phyloP scores from a whole-genome alignment of 495 filamentous ascomycete genomes.

The Pyrenopolyporus hunteri region DNA sequence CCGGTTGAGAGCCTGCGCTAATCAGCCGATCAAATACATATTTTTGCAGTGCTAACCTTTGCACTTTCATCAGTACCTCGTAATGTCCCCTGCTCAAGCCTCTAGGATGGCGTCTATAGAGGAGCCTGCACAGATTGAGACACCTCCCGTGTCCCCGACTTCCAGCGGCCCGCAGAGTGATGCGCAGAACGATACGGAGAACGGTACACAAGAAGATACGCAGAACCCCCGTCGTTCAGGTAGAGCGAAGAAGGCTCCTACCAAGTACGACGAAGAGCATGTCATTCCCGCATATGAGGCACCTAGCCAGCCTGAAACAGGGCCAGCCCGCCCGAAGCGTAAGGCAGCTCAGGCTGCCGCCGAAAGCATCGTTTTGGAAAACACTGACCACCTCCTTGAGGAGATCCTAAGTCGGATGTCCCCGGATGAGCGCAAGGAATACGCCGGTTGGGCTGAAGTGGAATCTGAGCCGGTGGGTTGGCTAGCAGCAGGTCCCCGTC shows the following conservation, averaged over 20 bases:
- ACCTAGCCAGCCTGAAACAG: background rate
- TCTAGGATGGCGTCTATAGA: no score
- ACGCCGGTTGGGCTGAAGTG: constrained; percentile 80
- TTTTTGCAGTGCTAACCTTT: background rate
- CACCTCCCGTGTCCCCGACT: background rate
- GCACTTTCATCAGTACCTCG: background rate
- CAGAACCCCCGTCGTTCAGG: constrained; percentile 41
- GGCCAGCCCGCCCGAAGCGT: constrained; percentile 42
- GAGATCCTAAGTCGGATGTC: constrained; percentile 46
- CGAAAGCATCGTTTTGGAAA: constrained; percentile 31
- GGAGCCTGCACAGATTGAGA: background rate
- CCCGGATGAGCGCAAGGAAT: constrained; percentile 51
- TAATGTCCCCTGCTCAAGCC: no score
- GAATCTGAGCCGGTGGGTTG: constrained; percentile 84
- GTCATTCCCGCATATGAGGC: constrained; percentile 13
- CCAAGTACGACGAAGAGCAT: constrained; percentile 35
- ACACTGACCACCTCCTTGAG: constrained; percentile 46
- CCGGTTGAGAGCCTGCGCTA: no score
- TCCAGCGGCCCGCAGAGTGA: background rate
- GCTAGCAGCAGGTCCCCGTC: background rate
- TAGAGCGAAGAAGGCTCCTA: constrained; percentile 41
- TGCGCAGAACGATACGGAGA: background rate
- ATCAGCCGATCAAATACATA: background rate
- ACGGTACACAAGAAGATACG: background rate
- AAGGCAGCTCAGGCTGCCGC: constrained; percentile 41